Conservation (phyloP, 768 basidiomycete genomes). For the Basidioascus undulatus region DNA sequence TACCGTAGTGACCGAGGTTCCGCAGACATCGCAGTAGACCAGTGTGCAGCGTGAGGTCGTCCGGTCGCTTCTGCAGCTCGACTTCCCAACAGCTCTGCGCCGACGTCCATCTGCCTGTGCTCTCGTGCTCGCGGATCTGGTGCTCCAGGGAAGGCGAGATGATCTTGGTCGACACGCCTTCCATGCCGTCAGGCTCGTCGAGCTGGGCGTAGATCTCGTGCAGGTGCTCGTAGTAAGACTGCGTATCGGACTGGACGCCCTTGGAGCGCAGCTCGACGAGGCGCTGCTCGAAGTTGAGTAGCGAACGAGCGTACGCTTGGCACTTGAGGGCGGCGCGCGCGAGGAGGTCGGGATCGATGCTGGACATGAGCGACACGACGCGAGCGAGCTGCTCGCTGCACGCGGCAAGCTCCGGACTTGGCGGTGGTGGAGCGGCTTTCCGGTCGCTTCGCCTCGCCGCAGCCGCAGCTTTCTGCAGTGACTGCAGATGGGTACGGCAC, state of each 20-base stretch:
- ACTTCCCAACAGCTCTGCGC: constrained; percentile 99
- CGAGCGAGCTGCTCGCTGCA: constrained; percentile 30
- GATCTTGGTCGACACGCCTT: constrained; percentile 74
- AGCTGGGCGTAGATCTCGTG: constrained; percentile 91
- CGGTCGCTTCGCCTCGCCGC: no score
- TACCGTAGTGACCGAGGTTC: constrained; percentile 92
- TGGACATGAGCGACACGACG: constrained; percentile 59
- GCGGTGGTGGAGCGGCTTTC: background rate
- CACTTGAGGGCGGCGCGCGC: constrained; percentile 83
- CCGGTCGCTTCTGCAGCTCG: constrained; percentile 63
- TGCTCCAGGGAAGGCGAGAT: constrained; percentile 75
- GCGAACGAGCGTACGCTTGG: constrained; percentile 73
- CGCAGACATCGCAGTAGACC: constrained; percentile 74
- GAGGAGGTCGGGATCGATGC: constrained; percentile 66
- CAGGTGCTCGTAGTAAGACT: constrained; percentile 54
- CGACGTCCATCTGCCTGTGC: constrained; percentile 86
- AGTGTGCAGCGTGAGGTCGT: constrained; percentile 67
- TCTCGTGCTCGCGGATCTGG: constrained; percentile 93
- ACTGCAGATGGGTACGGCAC: no score
- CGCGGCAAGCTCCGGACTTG: background rate
- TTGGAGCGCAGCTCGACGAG: constrained; percentile 28
- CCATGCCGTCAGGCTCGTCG: constrained; percentile 98
- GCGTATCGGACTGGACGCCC: constrained; percentile 8
- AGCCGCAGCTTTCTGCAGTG: no score
- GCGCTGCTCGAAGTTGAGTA: constrained; percentile 85